phyloP scores from a whole-genome alignment of 371 early-diverging fungal genomes.

The Rhizopus stolonifer region DNA sequence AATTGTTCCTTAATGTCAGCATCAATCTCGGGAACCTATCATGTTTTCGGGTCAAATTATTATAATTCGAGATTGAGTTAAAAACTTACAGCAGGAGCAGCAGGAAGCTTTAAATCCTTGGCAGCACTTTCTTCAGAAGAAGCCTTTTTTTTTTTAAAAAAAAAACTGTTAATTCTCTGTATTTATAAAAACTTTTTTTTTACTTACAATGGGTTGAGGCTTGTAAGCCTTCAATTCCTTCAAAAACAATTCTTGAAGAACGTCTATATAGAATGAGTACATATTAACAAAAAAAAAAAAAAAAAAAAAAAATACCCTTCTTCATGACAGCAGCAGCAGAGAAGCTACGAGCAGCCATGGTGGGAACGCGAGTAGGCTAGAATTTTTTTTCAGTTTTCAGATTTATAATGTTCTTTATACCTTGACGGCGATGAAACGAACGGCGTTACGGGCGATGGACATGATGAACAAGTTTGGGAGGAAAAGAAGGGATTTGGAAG shows the following conservation, averaged over 20 bases:
- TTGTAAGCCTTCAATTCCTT: constrained; percentile 58
- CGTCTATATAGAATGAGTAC: no score
- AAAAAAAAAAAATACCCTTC: no score
- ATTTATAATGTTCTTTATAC: constrained; percentile 16
- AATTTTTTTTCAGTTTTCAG: constrained; percentile 1
- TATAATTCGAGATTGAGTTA: not conserved
- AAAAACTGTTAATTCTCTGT: no score
- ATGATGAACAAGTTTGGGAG: constrained; percentile 14
- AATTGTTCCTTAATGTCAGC: constrained; percentile 46
- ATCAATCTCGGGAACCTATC: constrained; percentile 43
- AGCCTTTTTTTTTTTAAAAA: no score
- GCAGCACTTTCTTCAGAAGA: constrained; percentile 41
- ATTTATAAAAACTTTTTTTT: no score
- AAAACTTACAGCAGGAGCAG: constrained; percentile 45
- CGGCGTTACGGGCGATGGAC: constrained; percentile 50
- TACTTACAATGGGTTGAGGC: constrained; percentile 49
- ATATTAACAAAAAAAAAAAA: no score
- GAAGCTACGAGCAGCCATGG: constrained; percentile 46
- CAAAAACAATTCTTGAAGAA: constrained; percentile 49
- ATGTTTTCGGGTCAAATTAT: not conserved
- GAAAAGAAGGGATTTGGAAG: not conserved
- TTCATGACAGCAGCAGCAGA: constrained; percentile 42
- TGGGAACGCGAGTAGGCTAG: constrained; percentile 26
- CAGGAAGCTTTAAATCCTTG: constrained; percentile 54
- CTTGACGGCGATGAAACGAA: constrained; percentile 46